These are phyloP conservation scores for Starmerella sirachaensis DNA, from an alignment of 805 yeast genomes.

Conservation along the genomic window DNA sequence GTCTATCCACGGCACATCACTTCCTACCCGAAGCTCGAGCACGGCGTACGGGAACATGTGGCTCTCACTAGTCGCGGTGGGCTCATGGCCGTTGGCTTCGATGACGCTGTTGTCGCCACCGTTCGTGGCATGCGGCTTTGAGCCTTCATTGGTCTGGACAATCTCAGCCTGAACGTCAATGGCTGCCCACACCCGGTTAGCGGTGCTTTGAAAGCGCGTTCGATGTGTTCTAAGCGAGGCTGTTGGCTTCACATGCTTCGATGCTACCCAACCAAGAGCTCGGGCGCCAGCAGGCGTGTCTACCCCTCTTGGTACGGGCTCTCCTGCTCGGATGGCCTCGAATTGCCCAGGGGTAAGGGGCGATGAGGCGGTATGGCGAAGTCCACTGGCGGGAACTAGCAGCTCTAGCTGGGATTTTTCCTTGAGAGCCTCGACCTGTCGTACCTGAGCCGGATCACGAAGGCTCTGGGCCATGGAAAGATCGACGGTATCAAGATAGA, in stretches of 20 bases:
- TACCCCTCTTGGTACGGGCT: constrained; percentile 4
- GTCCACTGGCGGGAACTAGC: constrained; percentile 32
- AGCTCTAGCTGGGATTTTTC: constrained; percentile 15
- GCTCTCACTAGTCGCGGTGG: not conserved
- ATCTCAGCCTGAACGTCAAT: constrained; percentile 26
- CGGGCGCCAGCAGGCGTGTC: not conserved
- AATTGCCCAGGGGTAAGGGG: constrained; percentile 14
- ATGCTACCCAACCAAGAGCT: constrained; percentile 29
- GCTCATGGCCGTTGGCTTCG: not conserved
- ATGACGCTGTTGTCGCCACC: not conserved
- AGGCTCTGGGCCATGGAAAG: constrained; percentile 28
- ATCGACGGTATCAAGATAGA: constrained; percentile 31
- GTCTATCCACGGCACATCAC: constrained; percentile 28
- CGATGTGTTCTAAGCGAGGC: constrained; percentile 16
- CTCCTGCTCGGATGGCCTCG: not conserved
- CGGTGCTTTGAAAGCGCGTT: constrained; percentile 18
- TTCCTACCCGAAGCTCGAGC: constrained; percentile 38
- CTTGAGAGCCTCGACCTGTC: constrained; percentile 19
- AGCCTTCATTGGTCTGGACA: not conserved
- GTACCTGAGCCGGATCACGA: constrained; percentile 33
- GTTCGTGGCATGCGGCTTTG: no score
- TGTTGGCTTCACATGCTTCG: constrained; percentile 7
- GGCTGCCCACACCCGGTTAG: constrained; percentile 28
- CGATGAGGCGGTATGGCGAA: constrained; percentile 24
- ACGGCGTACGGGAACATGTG: constrained; percentile 38